Base-by-base conservation (phyloP, 2,329 filamentous ascomycete species). In the Geoglossum cookeanum region DNA sequence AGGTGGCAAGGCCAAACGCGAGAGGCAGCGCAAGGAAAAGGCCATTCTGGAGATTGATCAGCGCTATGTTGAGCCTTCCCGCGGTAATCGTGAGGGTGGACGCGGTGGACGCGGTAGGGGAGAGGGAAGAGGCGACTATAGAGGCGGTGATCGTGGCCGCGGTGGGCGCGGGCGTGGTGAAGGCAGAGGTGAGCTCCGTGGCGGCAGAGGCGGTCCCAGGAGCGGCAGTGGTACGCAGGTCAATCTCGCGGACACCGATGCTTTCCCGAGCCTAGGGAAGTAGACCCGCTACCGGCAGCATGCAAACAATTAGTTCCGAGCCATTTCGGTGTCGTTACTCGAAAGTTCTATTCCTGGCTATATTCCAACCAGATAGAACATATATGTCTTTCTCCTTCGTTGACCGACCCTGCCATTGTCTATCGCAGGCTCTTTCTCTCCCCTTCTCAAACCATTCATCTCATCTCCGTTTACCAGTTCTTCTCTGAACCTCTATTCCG, bases 11-110 rank as follows among this genome's bases (percentile, higher is more conserved):
- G 72, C 81, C 70, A 75, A 74, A 69, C 86, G 87, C 69, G 82
- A 91, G 76, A 87, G 88, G 69, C 85, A 91, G 77, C 85, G 85
- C 75, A 92, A 92, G 81, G 80, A 85, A 75, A 96, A 96, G 84
- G 81, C 87, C 72, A 73, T 85, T 69, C 71, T 97, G 66, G 88
- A 94, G 68, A 87, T 96, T 63, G 90, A 95, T 72, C 81, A 89
- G 75, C 80, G 85, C 68, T 88, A 79, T 70, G 78, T 87, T 65
- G 86, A 91, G 75, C 77, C 79, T 59, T 77, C 82, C 64, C 75
- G 77, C 65, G 69, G 72, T 58, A 71, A 77, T 63, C 66, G 72
- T 64, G 72, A 76, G 57, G 74, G 73, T 60, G 77, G 74, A 60
- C 69, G 69, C 61, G 69, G 74, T 58, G 72, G 72, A 61, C 70